A percentile compares a stretch with the other conserved stretches of the same genome.
phyloP scores from a whole-genome alignment of 768 basidiomycete genomes.

The Gloeostereum incarnatum region DNA sequence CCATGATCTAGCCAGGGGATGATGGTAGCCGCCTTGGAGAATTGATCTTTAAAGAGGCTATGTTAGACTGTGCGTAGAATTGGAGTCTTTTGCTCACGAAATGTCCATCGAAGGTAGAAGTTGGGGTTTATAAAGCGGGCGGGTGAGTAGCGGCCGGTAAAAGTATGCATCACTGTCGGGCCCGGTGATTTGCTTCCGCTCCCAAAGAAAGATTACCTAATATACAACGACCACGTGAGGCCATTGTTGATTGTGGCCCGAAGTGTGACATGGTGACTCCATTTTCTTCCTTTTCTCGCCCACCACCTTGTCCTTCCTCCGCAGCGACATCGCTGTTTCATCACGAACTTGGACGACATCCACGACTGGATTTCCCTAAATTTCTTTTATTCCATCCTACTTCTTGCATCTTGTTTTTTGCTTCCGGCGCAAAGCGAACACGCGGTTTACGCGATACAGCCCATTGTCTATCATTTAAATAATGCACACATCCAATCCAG shows the following conservation, averaged over 20 bases:
- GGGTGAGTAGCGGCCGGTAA: neutral
- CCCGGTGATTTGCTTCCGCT: too few species aligned
- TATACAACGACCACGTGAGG: too few species aligned
- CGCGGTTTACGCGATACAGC: conserved; percentile 5
- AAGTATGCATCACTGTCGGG: neutral
- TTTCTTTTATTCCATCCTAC: neutral
- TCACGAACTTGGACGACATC: too few species aligned
- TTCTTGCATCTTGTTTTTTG: neutral
- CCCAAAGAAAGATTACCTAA: too few species aligned
- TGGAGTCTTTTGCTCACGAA: conserved; percentile 1
- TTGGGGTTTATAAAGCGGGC: neutral
- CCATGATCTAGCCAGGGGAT: conserved; percentile 83
- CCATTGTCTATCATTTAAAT: conserved; percentile 13
- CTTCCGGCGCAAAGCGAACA: too few species aligned
- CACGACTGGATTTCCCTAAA: too few species aligned
- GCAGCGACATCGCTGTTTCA: too few species aligned
- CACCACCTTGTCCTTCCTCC: too few species aligned
- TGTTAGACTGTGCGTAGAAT: neutral
- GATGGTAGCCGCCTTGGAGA: conserved; percentile 89
- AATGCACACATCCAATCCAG: conserved; percentile 38
- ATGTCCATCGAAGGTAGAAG: conserved; percentile 7
- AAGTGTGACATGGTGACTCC: neutral
- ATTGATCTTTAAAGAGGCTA: conserved; percentile 44
- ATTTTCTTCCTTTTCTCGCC: conserved; percentile 3
- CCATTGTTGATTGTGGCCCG: too few species aligned